These are phyloP conservation scores for Schwanniomyces pseudopolymorphus DNA, from an alignment of 805 yeast species.

Conservation along the genomic window DNA sequence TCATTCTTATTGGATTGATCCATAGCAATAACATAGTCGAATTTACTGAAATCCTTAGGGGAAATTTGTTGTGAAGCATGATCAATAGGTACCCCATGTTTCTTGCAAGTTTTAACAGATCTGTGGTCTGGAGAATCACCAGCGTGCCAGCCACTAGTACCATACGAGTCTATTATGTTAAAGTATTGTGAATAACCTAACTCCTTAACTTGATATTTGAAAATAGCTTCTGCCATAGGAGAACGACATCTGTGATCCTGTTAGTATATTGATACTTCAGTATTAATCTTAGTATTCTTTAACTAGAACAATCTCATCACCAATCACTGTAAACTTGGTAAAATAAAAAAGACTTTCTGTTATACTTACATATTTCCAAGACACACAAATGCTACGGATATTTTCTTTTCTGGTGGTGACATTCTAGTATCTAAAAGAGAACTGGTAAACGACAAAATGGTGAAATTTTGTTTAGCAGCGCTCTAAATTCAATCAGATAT, in stretches of 20 bases:
- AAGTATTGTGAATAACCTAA: conserved; percentile 47
- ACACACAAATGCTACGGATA: conserved; percentile 85
- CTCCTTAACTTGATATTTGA: conserved; percentile 59
- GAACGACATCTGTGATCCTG: conserved; percentile 68
- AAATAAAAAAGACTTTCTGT: neutral
- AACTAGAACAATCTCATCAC: neutral
- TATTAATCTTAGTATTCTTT: neutral
- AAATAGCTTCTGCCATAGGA: conserved; percentile 97
- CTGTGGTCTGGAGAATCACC: conserved; percentile 84
- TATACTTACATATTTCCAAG: conserved; percentile 76
- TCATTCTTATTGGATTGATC: conserved; percentile 59
- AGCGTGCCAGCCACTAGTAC: conserved; percentile 80
- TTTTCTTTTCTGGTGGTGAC: conserved; percentile 20
- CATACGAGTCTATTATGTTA: conserved; percentile 74
- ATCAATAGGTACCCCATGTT: conserved; percentile 69
- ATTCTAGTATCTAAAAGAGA: too few species aligned
- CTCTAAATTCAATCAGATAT: too few species aligned
- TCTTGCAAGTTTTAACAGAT: conserved; percentile 63
- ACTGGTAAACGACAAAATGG: too few species aligned
- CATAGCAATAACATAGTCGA: conserved; percentile 73
- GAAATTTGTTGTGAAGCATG: conserved; percentile 75
- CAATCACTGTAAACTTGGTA: neutral
- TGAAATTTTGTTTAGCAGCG: too few species aligned
- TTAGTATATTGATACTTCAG: conserved; percentile 13
- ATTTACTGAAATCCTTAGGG: conserved; percentile 49